phyloP scores from a whole-genome alignment of 495 filamentous ascomycete species.

The Penicillium cinerascens region DNA sequence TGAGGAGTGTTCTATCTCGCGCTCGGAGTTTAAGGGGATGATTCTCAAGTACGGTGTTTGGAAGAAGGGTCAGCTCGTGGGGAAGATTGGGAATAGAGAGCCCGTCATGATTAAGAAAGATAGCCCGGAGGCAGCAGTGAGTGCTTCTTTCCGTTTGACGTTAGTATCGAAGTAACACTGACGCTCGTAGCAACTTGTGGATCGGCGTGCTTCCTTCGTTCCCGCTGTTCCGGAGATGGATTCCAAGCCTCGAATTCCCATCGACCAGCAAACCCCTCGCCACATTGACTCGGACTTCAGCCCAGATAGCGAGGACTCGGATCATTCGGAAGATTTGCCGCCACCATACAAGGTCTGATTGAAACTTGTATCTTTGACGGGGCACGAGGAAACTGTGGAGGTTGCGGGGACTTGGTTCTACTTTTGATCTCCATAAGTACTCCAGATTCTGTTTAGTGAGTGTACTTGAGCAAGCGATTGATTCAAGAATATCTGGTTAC shows the following conservation, averaged over 20 bases:
- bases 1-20: conserved; percentile 25
- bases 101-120: conserved; percentile 12
- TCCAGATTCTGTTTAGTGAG: background rate
- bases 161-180: background rate
- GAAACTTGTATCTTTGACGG: too few species aligned
- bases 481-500: background rate
- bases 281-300: conserved; percentile 5
- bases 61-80: conserved; percentile 32
- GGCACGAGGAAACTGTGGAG: background rate
- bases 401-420: background rate
- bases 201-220: background rate
- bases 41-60: conserved; percentile 34
- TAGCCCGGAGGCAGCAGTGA: conserved; percentile 1
- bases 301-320: conserved; percentile 12
- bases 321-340: conserved; percentile 14
- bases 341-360: conserved; percentile 22
- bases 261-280: background rate
- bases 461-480: background rate
- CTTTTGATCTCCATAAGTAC: background rate
- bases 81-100: conserved; percentile 20
- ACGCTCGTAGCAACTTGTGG: background rate
- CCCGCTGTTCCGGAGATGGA: conserved; percentile 4
- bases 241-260: background rate
- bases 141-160: background rate
- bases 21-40: conserved; percentile 29